phyloP scores from a whole-genome alignment of 495 filamentous ascomycete genomes.

The Jackrogersella minutella region DNA sequence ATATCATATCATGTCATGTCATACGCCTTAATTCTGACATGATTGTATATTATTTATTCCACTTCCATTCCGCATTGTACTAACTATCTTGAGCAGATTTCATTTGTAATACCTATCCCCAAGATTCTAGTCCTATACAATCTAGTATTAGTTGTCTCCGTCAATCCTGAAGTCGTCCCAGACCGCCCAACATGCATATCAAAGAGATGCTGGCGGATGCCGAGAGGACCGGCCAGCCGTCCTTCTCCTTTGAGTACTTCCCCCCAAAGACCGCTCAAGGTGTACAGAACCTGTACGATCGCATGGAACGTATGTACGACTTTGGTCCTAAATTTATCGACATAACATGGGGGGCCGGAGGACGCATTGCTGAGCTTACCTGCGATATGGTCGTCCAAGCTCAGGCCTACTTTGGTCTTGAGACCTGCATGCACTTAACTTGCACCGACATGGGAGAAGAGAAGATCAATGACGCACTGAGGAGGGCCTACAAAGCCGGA shows the following conservation, averaged over 20 bases:
- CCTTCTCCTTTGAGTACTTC: slow-evolving; percentile 99
- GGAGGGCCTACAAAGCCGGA: slow-evolving; percentile 89
- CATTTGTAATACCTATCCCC: slow-evolving; percentile 12
- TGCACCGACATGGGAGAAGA: slow-evolving; percentile 97
- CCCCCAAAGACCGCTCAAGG: slow-evolving; percentile 99
- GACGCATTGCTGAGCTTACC: slow-evolving; percentile 86
- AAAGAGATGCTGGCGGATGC: slow-evolving; percentile 88
- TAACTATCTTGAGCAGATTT: slow-evolving; percentile 16
- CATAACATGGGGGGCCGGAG: slow-evolving; percentile 98
- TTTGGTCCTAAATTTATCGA: slow-evolving; percentile 96
- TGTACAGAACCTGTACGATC: slow-evolving; percentile 99
- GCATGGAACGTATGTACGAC: slow-evolving; percentile 98
- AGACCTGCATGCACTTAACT: slow-evolving; percentile 99
- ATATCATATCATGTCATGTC: neutral
- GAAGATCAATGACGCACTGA: slow-evolving; percentile 88
- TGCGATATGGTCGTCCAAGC: slow-evolving; percentile 98
- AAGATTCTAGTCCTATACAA: neutral
- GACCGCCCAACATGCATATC: slow-evolving; percentile 74
- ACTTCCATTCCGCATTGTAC: neutral
- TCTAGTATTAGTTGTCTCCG: neutral
- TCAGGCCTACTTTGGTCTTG: slow-evolving; percentile 94
- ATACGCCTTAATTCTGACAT: neutral
- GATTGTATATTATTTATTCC: neutral
- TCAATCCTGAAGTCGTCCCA: neutral
- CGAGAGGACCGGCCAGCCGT: slow-evolving; percentile 74